Base-by-base conservation (phyloP, 805 yeast genomes). In the Cyberlindnera mississippiensis region DNA sequence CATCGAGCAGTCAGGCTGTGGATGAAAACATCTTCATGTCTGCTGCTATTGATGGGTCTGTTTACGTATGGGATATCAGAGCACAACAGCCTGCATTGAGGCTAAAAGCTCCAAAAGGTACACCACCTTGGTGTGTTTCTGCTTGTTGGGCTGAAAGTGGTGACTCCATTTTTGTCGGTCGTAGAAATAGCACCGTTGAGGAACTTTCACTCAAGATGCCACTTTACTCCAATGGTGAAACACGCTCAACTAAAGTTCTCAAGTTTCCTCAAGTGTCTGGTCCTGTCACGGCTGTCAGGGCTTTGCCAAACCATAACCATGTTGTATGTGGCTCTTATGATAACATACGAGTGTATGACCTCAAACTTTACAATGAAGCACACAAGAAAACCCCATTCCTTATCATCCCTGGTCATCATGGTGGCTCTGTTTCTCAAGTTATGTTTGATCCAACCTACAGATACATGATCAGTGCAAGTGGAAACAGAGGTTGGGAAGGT, bases 351-450 rank as follows among this genome's bases (percentile, higher is more conserved):
- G 66, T 93, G 22, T 93, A 88, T 64, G 95, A 93, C 56, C 69
- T 89, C 44, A 63, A 72, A 49, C 55, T 74, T 38, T 62, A 72
- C 46, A 68, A 68, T 28, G 63, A 61, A 26, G 48, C 57, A 15
- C 62, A 47, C 40, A 71, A 57, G 38, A 60, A 59, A 13, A 56
- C 62, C 1, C 97, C 97, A 14, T 93, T 91, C 58, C 72, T 82
- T 60, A 90, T 95, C 52, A 75, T 93, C 10, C 96, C 99, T 0
- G 98, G 99, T 1, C 98, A 93, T 61, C 96, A 87, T 57, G 98
- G 99, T 37, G 96, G 97, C 20, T 77, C 79, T 3, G 67, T 93
- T 27, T 84, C 95, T 36, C 78, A 80, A 39, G 66, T 93, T 48
- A 71, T 77, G 41, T 82, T 90, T 17, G 98, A 91, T 61, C 91